Evolutionary conservation across 2,329 filamentous ascomycete species (phyloP).

Genomic region (Tothia fuscella): DNA sequence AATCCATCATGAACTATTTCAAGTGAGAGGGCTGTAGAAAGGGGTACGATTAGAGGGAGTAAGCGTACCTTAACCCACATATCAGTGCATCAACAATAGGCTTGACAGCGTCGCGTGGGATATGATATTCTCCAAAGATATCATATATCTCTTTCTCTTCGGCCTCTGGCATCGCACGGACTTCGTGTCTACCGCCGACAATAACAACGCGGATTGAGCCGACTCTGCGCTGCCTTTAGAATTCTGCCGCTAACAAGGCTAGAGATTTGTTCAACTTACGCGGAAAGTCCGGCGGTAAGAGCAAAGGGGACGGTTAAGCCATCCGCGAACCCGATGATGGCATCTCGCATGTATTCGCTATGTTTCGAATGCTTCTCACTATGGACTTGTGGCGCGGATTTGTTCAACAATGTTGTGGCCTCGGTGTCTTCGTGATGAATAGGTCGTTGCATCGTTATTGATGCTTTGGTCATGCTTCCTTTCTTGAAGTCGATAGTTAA

Average conservation of each 20-base stretch:
- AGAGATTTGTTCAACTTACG: background rate
- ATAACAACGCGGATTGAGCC: conserved; percentile 24
- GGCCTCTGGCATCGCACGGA: background rate
- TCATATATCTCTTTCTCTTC: conserved; percentile 11
- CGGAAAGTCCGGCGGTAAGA: conserved; percentile 58
- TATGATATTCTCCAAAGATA: conserved; percentile 9
- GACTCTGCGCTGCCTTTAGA: conserved; percentile 11
- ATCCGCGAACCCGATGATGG: conserved; percentile 66
- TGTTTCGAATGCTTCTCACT: conserved; percentile 5
- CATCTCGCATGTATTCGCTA: conserved; percentile 24
- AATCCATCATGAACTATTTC: conserved; percentile 11
- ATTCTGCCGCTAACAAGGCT: background rate
- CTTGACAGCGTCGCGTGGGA: background rate
- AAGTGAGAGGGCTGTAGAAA: background rate
- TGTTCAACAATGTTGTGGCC: background rate
- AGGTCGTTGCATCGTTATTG: no score
- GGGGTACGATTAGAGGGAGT: no score
- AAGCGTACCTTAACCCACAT: conserved; percentile 8
- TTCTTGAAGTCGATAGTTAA: no score
- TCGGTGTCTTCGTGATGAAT: no score
- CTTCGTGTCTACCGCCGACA: conserved; percentile 39
- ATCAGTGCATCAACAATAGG: conserved; percentile 9
- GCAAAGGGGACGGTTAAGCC: conserved; percentile 72
- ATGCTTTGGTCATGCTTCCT: no score
- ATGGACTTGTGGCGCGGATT: background rate